Base-by-base conservation (phyloP, 225 moss, liverwort and hornwort species). In the Pleurozium schreberi region DNA sequence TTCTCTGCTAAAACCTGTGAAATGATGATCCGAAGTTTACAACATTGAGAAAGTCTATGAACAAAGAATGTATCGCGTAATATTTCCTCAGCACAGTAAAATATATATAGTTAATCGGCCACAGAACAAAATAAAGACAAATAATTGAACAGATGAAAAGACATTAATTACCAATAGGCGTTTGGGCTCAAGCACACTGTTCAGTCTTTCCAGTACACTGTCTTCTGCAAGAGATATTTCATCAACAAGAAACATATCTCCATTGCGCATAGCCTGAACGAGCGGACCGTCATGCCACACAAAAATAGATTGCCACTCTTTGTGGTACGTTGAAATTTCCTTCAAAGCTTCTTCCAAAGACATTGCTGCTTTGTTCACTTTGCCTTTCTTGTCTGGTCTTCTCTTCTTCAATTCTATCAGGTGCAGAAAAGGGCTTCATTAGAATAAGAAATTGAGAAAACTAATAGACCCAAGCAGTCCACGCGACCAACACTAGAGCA, bases 191-290 rank as follows among this genome's bases (percentile, higher is more conserved):
- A 97, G 93, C 80, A 99, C 95, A 90, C 98, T 99, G 81, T 99
- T 99, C 58, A 99, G 90, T 78, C 98, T 92, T 92, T 99, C 98
- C 67, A 99, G 87, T 53, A 99, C 98, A 93, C 97, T 99, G 89
- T 99, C 98, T 45, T 99, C 97, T 14, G 98, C 96, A 88, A 99
- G 96, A 84, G 98, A 99, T 88, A 99, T 95, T 90, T 99, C 97
- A 92, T 99, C 97, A 86, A 99, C 94, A 81, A 99, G 96, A 88
- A 99, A 96, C 84, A 97, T 93, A 89, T 99, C 97, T 53, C 98
- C 98, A 85, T 91, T 88, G 59, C 96, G 95, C 96, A 99, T 97
- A 71, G 98, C 98, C 91, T 96, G 93, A 87, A 99, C 96, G 68
- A 99, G 94, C 30, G 98, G 96, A 88, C 98, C 98, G 84, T 99